Conservation (phyloP, 208 protist species). For the Vickermania spadyakhi region DNA sequence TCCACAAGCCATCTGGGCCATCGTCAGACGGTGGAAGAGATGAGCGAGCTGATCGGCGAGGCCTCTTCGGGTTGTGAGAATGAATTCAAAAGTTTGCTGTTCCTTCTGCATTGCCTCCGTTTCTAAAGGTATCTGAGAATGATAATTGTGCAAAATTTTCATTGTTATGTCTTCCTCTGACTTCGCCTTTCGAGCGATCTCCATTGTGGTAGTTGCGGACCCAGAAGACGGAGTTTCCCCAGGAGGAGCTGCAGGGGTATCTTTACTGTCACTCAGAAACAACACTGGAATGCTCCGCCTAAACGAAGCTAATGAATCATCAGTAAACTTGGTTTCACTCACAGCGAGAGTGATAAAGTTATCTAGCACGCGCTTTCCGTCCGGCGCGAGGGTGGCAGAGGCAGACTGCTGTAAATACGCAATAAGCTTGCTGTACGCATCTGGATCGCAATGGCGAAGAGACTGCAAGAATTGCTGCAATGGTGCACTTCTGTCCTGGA, state of each 20-base stretch:
- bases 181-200: not conserved
- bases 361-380: conserved; percentile 31
- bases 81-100: conserved; percentile 54
- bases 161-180: not conserved
- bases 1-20: conserved; percentile 56
- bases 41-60: conserved; percentile 57
- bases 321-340: conserved; percentile 24
- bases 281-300: conserved; percentile 45
- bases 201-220: not conserved
- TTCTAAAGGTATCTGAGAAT: not conserved
- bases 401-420: conserved; percentile 46
- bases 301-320: conserved; percentile 34
- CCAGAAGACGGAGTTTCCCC: not conserved
- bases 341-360: conserved; percentile 34
- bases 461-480: conserved; percentile 62
- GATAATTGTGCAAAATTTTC: not conserved
- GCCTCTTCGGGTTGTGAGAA: conserved; percentile 55
- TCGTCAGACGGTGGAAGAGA: conserved; percentile 40
- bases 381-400: conserved; percentile 7
- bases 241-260: conserved; percentile 3
- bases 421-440: conserved; percentile 55
- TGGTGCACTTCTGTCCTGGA: conserved; percentile 51
- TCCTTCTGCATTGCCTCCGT: not conserved
- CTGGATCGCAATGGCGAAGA: conserved; percentile 34
- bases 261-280: conserved; percentile 4